Evolutionary conservation across 345 rosid species (phyloP).

Genomic region (Melastoma malabathricum): DNA sequence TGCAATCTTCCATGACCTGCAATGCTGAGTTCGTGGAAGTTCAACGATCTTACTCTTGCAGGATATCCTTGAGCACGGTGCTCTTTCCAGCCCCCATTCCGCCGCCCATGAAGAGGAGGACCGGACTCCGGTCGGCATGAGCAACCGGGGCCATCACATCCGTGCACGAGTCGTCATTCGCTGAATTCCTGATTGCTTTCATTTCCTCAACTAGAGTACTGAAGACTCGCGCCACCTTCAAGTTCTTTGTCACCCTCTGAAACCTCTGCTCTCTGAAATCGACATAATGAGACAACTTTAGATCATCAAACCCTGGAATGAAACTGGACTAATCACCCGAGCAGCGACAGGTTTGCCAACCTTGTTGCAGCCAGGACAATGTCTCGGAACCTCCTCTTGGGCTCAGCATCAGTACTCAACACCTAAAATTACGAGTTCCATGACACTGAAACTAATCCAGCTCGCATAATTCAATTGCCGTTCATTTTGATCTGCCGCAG

Average conservation of each 20-base stretch:
- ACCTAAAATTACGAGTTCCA: constrained; percentile 24
- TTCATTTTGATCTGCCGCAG: too few relatives aligned
- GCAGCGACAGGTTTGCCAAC: constrained; percentile 12
- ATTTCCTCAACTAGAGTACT: constrained; percentile 71
- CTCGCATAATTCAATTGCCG: too few relatives aligned
- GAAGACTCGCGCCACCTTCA: constrained; percentile 71
- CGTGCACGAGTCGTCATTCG: constrained; percentile 44
- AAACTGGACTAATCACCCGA: not conserved
- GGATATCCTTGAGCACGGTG: constrained; percentile 86
- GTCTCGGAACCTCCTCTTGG: constrained; percentile 59
- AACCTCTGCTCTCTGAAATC: constrained; percentile 64
- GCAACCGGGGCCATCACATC: constrained; percentile 91
- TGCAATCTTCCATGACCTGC: too few relatives aligned
- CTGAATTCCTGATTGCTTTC: constrained; percentile 65
- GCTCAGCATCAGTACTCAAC: constrained; percentile 46
- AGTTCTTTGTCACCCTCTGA: constrained; percentile 60
- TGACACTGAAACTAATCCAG: too few relatives aligned
- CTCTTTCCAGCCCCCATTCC: constrained; percentile 99
- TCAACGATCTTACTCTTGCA: constrained; percentile 51
- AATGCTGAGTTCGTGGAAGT: too few relatives aligned
- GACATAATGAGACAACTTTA: not conserved
- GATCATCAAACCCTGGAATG: not conserved
- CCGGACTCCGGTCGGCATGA: constrained; percentile 70
- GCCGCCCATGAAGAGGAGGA: constrained; percentile 89
- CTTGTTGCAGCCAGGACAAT: constrained; percentile 84